phyloP scores from a whole-genome alignment of 495 filamentous ascomycete genomes.

The Jackrogersella minutella region DNA sequence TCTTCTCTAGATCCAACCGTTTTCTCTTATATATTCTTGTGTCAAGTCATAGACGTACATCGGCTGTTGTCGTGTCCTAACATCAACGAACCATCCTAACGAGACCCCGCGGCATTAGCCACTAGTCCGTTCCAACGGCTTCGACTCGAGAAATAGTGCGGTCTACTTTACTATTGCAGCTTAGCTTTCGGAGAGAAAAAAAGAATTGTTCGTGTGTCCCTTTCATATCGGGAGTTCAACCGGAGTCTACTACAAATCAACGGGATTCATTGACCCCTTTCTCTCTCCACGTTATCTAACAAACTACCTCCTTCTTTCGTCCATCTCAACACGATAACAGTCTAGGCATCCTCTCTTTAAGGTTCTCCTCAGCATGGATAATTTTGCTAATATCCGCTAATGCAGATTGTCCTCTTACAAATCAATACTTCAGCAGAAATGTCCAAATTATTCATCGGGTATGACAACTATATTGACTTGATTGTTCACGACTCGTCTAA shows the following conservation, averaged over 20 bases:
- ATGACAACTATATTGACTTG: slow-evolving; percentile 45
- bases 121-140: neutral
- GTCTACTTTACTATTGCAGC: neutral
- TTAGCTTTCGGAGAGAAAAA: neutral
- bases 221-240: slow-evolving; percentile 14
- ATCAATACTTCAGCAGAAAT: slow-evolving; percentile 56
- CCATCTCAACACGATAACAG: neutral
- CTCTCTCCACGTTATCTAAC: neutral
- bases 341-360: neutral
- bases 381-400: slow-evolving; percentile 12
- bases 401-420: slow-evolving; percentile 4
- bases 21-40: slow-evolving; percentile 14
- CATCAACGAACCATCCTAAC: slow-evolving; percentile 7
- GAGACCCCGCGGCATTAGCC: neutral
- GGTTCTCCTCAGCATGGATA: neutral
- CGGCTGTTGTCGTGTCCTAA: slow-evolving; percentile 5
- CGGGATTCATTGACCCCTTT: neutral
- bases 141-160: slow-evolving; percentile 3
- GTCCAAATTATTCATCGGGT: slow-evolving; percentile 95
- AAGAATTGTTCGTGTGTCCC: slow-evolving; percentile 17
- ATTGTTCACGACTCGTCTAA: slow-evolving; percentile 21
- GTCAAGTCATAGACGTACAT: neutral
- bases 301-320: neutral
- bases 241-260: slow-evolving; percentile 10
- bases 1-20: slow-evolving; percentile 4